phyloP scores from a whole-genome alignment of 345 rosid genomes.

The Camelina sativa region DNA sequence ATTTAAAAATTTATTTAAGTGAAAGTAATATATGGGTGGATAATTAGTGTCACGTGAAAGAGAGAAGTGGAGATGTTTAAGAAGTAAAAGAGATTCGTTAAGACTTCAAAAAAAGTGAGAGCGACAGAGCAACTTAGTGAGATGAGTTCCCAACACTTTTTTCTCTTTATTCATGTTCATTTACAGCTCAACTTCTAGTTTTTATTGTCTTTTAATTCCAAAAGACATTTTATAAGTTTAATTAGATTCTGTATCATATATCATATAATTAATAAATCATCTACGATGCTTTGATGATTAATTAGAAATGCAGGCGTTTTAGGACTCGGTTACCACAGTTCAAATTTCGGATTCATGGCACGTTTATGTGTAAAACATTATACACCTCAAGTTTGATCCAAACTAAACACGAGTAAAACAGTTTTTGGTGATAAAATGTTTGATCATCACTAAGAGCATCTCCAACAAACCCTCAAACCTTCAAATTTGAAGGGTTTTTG shows the following conservation, averaged over 20 bases:
- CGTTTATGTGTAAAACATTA: background rate
- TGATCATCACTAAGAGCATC: background rate
- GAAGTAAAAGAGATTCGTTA: slow-evolving; percentile 45
- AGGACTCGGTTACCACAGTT: background rate
- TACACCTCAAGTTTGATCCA: background rate
- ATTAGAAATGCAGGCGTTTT: slow-evolving; percentile 4
- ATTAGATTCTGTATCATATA: slow-evolving; percentile 13
- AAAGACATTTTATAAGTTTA: slow-evolving; percentile 19
- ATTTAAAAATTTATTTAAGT: background rate
- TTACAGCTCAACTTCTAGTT: slow-evolving; percentile 43
- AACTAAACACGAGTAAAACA: background rate
- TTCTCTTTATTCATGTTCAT: slow-evolving; percentile 32
- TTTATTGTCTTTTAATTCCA: slow-evolving; percentile 1
- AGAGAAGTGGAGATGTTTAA: slow-evolving; percentile 38
- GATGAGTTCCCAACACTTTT: slow-evolving; percentile 45
- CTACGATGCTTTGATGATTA: slow-evolving; percentile 5
- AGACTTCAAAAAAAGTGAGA: slow-evolving; percentile 45
- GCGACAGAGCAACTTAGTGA: slow-evolving; percentile 43
- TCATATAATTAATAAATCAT: too few species aligned
- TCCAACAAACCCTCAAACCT: too few species aligned
- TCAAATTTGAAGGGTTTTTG: too few species aligned
- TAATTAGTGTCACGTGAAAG: slow-evolving; percentile 48
- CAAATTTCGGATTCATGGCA: slow-evolving; percentile 11
- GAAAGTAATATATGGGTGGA: slow-evolving; percentile 41
- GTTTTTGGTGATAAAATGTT: background rate